A percentile compares a stretch with the other conserved stretches of the same genome.
Conservation (phyloP, 2,329 filamentous ascomycete genomes). For the Zymoseptoria passerinii region DNA sequence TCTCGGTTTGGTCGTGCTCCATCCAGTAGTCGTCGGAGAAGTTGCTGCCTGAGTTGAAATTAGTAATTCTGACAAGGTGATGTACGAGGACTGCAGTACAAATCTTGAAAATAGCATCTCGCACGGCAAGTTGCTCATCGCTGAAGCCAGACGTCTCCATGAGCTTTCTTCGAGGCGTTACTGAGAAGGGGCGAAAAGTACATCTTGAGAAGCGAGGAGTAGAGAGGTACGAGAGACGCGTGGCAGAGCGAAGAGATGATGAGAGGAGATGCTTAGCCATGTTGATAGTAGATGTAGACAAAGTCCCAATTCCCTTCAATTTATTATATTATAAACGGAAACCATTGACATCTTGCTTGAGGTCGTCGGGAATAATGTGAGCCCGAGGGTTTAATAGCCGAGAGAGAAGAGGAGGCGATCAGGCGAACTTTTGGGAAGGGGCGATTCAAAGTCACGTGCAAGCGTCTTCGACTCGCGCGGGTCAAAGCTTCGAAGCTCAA, state of each 20-base stretch:
- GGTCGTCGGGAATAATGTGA: neutral
- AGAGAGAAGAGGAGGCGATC: neutral
- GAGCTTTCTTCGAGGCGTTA: conserved; percentile 33
- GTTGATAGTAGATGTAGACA: neutral
- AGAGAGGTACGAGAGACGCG: conserved; percentile 6
- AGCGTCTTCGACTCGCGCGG: too few species aligned
- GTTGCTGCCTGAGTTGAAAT: conserved; percentile 32
- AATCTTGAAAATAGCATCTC: conserved; percentile 59
- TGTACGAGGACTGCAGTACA: conserved; percentile 34
- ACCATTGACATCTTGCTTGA: neutral
- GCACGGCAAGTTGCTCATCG: conserved; percentile 62
- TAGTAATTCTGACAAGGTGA: neutral
- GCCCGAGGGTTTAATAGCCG: too few species aligned
- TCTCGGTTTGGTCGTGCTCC: conserved; percentile 59
- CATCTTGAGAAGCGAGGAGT: conserved; percentile 10
- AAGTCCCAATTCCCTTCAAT: neutral
- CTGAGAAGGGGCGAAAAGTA: conserved; percentile 26
- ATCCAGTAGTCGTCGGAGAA: conserved; percentile 74
- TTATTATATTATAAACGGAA: neutral
- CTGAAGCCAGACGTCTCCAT: conserved; percentile 69
- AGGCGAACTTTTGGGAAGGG: too few species aligned
- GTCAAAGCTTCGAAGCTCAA: neutral
- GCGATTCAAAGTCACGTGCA: too few species aligned
- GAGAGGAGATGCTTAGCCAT: conserved; percentile 18
- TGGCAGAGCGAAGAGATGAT: conserved; percentile 11